Base-by-base conservation (phyloP, 345 rosid genomes). In the Isatis tinctoria region DNA sequence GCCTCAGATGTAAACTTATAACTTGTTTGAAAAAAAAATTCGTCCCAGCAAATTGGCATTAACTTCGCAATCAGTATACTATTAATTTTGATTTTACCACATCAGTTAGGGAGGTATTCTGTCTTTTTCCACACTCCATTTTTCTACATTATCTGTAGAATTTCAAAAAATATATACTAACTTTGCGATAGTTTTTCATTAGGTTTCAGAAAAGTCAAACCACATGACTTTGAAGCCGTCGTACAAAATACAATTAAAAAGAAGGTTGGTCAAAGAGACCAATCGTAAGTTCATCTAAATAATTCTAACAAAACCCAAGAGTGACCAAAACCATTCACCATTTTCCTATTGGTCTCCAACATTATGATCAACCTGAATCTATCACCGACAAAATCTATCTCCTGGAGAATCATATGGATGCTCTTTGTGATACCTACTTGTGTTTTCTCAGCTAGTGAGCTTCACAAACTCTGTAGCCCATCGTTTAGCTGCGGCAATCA, bases 371-470 rank as follows among this genome's bases (percentile, higher is more conserved):
- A 47, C 16, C 33, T 53, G 3, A 39, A 11, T 41, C 49, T 17
- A 4, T 62, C 39, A 3, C 39, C 0, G 0, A 26, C 33, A 12
- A 63, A 13, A 20, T 48, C 52, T 20, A 12, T 33, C 8, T 51
- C 35, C 26, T 52, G 60, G 0, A 28, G 22, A 17, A 3, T 66
- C 70, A 14, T 71, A 36, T 56, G 54, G 68, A 35, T 62, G 22
- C 39, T 74, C 2, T 60, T 80, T 18, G 2, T 62, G 6, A 32
- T 67, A 47, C 66, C 84, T 9, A 32, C 52, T 24, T 65, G 5
- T 59, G 78, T 65, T 12, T 64, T 78, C 10, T 76, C 82, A 17
- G 24, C 12, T 11, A 16, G 8, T 17, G 61, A 70, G 1, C 73
- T 2, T 52, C 43, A 69, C 28, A 18, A 0, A 2, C 67, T 0